Evolutionary conservation across 192 early-diverging fungal species (phyloP), one percentile per base, ranked within the genome.

Genomic region (Paraglomus brasilianum): DNA sequence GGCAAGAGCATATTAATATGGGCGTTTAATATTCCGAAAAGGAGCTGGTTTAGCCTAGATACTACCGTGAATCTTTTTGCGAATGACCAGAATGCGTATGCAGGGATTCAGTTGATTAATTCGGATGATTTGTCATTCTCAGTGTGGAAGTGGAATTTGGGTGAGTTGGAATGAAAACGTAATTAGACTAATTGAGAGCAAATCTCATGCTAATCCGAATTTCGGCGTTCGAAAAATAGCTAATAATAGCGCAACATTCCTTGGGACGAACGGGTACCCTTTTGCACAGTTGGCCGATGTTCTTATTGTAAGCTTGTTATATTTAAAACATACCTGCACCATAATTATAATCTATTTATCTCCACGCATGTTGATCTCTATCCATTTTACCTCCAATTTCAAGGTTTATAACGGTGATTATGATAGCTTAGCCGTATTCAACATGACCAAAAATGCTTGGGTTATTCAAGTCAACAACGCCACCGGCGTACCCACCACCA

Each of bases 111-210:
- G n/a, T n/a, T n/a, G n/a, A n/a, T n/a, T n/a, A n/a, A n/a, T n/a
- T n/a, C n/a, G n/a, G n/a, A n/a, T n/a, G n/a, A n/a, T n/a, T n/a
- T n/a, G n/a, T n/a, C n/a, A n/a, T n/a, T n/a, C n/a, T n/a, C n/a
- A n/a, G n/a, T n/a, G n/a, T n/a, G n/a, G n/a, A n/a, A n/a, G n/a
- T 8, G 17, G 52, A 55, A 17, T 17, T 55, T 55, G 52, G 52
- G 52, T 55, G 24, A 55, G 52, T n/a, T n/a, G n/a, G n/a, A n/a
- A n/a, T n/a, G n/a, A n/a, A n/a, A n/a, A n/a, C n/a, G n/a, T n/a
- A n/a, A n/a, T n/a, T n/a, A n/a, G n/a, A n/a, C n/a, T n/a, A n/a
- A n/a, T n/a, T n/a, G n/a, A n/a, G n/a, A n/a, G n/a, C n/a, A 30
- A 30, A 30, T 30, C 30, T 30, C 30, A 30, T 30, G 1, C 30